A percentile compares a stretch with the other conserved stretches of the same genome.
Evolutionary conservation across 345 rosid species (phyloP).

Genomic region (Adansonia digitata): DNA sequence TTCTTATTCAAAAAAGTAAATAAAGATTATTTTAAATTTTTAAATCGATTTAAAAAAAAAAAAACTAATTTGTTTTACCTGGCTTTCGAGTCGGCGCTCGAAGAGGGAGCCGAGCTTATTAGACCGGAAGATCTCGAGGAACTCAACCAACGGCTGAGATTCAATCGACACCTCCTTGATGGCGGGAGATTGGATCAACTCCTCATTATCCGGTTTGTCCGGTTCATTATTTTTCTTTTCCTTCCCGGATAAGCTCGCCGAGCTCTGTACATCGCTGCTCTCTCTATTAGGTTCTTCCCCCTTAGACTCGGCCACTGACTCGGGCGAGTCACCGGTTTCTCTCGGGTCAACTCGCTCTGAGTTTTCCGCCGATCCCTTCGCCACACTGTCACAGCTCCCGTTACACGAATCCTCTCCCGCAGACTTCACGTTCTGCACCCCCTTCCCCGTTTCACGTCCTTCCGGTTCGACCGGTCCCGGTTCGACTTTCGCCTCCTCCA

Average conservation of each 20-base stretch:
- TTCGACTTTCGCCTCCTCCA: slow-evolving; percentile 16
- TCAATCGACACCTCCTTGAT: slow-evolving; percentile 17
- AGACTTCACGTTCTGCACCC: slow-evolving; percentile 10
- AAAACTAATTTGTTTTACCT: slow-evolving; percentile 34
- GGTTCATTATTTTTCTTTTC: slow-evolving; percentile 22
- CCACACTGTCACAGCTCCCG: slow-evolving; percentile 42
- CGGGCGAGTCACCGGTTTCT: slow-evolving; percentile 16
- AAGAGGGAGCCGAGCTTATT: slow-evolving; percentile 49
- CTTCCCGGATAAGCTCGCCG: slow-evolving; percentile 44
- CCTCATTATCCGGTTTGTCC: slow-evolving; percentile 39
- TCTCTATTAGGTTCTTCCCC: slow-evolving; percentile 22
- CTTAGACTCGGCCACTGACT: slow-evolving; percentile 32
- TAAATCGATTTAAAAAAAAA: not conserved
- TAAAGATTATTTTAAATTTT: not conserved
- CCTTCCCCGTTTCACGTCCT: slow-evolving; percentile 2
- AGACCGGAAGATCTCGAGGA: slow-evolving; percentile 40
- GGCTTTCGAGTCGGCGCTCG: slow-evolving; percentile 54
- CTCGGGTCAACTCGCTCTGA: slow-evolving; percentile 19
- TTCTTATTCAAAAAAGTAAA: not conserved
- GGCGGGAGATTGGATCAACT: slow-evolving; percentile 32
- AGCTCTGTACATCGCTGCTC: slow-evolving; percentile 62
- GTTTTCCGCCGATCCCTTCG: slow-evolving; percentile 28
- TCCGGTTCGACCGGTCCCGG: slow-evolving; percentile 14
- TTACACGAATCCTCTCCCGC: slow-evolving; percentile 33
- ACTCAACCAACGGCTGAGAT: slow-evolving; percentile 48